Conservation (phyloP, 1,284 basidiomycete species). For the Microbotryum scabiosae region DNA sequence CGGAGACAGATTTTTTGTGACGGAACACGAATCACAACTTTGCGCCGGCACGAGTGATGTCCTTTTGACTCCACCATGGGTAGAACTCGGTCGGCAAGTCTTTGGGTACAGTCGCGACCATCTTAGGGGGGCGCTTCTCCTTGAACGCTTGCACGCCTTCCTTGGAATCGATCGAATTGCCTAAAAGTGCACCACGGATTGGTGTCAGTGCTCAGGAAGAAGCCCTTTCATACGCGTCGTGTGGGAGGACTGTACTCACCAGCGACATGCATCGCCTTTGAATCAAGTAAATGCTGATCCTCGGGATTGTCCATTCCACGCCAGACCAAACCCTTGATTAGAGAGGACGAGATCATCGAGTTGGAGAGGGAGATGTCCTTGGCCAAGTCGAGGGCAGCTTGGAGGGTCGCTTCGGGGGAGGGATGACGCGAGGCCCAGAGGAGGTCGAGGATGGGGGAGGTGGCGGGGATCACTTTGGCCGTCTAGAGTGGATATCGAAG, state of each 20-base stretch:
- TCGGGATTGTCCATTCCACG: constrained; percentile 1
- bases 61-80: constrained; percentile 1
- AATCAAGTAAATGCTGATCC: constrained; percentile 11
- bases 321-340: constrained; percentile 11
- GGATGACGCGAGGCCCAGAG: constrained; percentile 7
- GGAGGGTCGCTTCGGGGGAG: constrained; percentile 5
- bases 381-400: constrained; percentile 6
- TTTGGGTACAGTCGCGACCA: constrained; percentile 3
- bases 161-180: constrained; percentile 7
- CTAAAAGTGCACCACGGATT: neutral
- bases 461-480: constrained; percentile 5
- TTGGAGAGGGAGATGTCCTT: constrained; percentile 5
- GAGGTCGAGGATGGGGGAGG: constrained; percentile 1
- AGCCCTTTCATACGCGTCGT: too few species aligned
- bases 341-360: constrained; percentile 4
- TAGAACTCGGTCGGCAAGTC: constrained; percentile 12
- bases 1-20: too few species aligned
- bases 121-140: constrained; percentile 3
- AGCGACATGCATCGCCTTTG: constrained; percentile 4
- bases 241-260: neutral
- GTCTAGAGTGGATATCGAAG: neutral
- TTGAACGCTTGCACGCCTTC: constrained; percentile 8
- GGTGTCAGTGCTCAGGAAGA: too few species aligned
- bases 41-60: too few species aligned
- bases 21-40: too few species aligned